phyloP scores from a whole-genome alignment of 2,329 filamentous ascomycete species.

The Aschersonia sp. region DNA sequence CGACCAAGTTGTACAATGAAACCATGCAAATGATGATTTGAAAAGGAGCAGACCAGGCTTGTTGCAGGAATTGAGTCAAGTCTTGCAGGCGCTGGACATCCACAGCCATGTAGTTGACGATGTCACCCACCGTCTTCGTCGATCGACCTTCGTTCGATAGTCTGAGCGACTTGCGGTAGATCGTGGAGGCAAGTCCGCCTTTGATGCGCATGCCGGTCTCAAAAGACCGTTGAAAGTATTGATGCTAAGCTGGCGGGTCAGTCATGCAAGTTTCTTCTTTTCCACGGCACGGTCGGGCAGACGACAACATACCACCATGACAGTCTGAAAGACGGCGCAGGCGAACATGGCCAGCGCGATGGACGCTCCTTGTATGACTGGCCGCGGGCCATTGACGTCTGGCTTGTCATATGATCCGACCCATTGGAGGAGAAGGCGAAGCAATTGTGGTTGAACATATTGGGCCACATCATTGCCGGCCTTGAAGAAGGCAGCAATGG shows the following conservation, averaged over 20 bases:
- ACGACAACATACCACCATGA: constrained; percentile 44
- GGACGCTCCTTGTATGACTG: constrained; percentile 68
- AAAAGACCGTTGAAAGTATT: constrained; percentile 94
- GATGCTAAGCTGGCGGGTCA: constrained; percentile 36
- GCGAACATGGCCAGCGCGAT: constrained; percentile 89
- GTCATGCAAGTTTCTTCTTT: no score
- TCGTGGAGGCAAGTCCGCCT: constrained; percentile 73
- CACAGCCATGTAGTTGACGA: constrained; percentile 99
- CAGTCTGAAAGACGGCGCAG: constrained; percentile 74
- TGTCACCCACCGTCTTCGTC: constrained; percentile 85
- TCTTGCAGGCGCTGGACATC: constrained; percentile 93
- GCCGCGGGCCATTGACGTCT: constrained; percentile 47
- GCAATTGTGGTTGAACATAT: constrained; percentile 81
- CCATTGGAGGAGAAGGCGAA: constrained; percentile 72
- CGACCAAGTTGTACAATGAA: constrained; percentile 89
- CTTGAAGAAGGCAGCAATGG: constrained; percentile 75
- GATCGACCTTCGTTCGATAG: constrained; percentile 88
- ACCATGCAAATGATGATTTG: constrained; percentile 94
- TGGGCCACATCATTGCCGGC: constrained; percentile 72
- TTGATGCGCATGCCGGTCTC: constrained; percentile 96
- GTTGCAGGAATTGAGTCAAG: constrained; percentile 86
- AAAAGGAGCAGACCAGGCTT: constrained; percentile 93
- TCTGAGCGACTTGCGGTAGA: constrained; percentile 81
- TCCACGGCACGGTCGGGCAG: no score
- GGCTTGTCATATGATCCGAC: constrained; percentile 58